Conservation (phyloP, 1,139 yeast species). For the Meyerozyma sp. region DNA sequence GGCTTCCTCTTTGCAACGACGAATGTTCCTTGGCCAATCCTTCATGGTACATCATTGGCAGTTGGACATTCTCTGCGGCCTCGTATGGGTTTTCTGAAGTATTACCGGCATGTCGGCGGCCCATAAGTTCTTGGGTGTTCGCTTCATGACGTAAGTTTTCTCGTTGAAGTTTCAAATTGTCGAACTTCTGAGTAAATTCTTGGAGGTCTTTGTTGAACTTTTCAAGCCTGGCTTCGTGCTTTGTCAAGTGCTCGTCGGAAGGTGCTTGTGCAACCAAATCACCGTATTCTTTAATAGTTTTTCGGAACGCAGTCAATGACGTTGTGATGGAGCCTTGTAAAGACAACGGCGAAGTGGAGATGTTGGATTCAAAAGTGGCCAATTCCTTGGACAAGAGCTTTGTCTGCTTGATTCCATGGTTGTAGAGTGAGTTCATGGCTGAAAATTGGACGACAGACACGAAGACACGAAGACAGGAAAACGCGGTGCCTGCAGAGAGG, state of each 20-base stretch:
- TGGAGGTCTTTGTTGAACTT: conserved; percentile 57
- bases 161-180: conserved; percentile 56
- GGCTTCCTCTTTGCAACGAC: conserved; percentile 64
- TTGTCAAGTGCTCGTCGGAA: conserved; percentile 50
- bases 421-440: conserved; percentile 68
- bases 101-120: conserved; percentile 38
- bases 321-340: conserved; percentile 83
- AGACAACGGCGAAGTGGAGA: conserved; percentile 67
- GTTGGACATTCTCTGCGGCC: conserved; percentile 20
- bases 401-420: conserved; percentile 85
- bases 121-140: conserved; percentile 56
- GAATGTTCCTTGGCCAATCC: conserved; percentile 67
- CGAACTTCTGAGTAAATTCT: conserved; percentile 55
- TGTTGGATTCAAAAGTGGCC: conserved; percentile 57
- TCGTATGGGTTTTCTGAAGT: conserved; percentile 61
- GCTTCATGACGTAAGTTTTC: conserved; percentile 53
- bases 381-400: conserved; percentile 68
- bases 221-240: conserved; percentile 58
- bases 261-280: conserved; percentile 59
- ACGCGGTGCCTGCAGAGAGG: neutral
- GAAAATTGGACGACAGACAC: neutral
- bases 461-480: neutral
- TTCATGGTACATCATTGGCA: conserved; percentile 45
- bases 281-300: conserved; percentile 75
- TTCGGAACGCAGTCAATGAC: conserved; percentile 65